phyloP scores from a whole-genome alignment of 2,329 filamentous ascomycete genomes.

The Aspergillus sp. region DNA sequence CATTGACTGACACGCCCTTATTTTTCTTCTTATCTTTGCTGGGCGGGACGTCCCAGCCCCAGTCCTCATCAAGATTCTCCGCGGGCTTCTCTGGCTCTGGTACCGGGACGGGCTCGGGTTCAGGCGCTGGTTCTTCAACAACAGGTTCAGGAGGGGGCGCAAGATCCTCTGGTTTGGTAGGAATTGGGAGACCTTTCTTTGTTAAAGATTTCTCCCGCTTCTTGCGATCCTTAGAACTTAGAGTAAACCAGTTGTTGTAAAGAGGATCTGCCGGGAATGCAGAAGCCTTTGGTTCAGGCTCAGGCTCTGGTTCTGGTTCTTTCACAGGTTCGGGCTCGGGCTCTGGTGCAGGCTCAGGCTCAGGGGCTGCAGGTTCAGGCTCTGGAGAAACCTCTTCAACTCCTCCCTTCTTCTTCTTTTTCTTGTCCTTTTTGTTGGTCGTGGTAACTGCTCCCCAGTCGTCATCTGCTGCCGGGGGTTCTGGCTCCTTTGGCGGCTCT shows the following conservation, averaged over 20 bases:
- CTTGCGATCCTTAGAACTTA: conserved; percentile 42
- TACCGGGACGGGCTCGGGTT: conserved; percentile 22
- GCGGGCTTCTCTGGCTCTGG: conserved; percentile 11
- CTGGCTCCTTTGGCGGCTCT: conserved; percentile 16
- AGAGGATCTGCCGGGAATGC: conserved; percentile 32
- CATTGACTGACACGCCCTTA: too few relatives aligned
- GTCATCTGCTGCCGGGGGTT: conserved; percentile 18
- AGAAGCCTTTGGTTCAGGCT: conserved; percentile 12
- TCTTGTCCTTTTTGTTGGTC: conserved; percentile 24
- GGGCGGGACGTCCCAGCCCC: too few relatives aligned
- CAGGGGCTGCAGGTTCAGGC: too few relatives aligned
- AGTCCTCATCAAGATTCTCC: too few relatives aligned
- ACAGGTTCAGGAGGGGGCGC: conserved; percentile 12
- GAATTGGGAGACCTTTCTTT: conserved; percentile 25
- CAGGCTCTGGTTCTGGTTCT: conserved; percentile 8
- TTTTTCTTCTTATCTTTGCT: too few relatives aligned
- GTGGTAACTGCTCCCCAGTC: conserved; percentile 5
- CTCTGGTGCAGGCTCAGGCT: conserved; percentile 2
- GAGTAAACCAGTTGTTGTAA: conserved; percentile 28
- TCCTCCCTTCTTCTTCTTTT: conserved; percentile 20
- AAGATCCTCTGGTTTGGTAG: conserved; percentile 23
- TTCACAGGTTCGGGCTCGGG: conserved; percentile 12
- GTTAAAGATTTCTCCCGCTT: conserved; percentile 32
- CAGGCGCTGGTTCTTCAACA: conserved; percentile 12
- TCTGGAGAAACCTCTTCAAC: conserved; percentile 4